Evolutionary conservation across 2,329 filamentous ascomycete genomes (phyloP).

Genomic region (Pseudomassariella vexata): DNA sequence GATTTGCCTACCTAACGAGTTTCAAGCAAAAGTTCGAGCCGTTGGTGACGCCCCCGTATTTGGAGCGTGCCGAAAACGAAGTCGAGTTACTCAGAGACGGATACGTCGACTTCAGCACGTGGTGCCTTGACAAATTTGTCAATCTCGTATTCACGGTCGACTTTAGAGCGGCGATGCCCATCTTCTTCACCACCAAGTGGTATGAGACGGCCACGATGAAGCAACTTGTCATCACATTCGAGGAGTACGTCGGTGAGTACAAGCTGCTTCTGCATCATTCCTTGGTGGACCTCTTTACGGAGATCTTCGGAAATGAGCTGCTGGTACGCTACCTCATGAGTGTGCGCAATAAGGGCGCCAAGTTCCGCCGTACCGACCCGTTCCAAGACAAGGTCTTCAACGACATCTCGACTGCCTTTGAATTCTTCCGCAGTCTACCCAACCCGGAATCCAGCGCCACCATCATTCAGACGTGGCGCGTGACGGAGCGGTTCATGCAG

Average conservation of each 20-base stretch:
- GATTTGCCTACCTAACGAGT: constrained; percentile 75
- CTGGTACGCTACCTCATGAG: constrained; percentile 77
- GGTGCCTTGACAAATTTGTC: constrained; percentile 85
- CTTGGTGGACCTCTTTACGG: constrained; percentile 83
- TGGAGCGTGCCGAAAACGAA: constrained; percentile 68
- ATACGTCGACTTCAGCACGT: constrained; percentile 91
- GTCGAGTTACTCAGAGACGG: constrained; percentile 74
- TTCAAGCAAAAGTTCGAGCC: constrained; percentile 81
- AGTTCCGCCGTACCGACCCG: constrained; percentile 80
- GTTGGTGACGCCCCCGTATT: constrained; percentile 73
- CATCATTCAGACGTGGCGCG: constrained; percentile 92
- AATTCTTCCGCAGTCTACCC: constrained; percentile 72
- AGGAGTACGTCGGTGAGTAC: constrained; percentile 92
- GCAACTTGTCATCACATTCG: constrained; percentile 89
- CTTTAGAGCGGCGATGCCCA: constrained; percentile 74
- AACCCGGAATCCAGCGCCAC: constrained; percentile 56
- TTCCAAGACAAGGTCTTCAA: constrained; percentile 92
- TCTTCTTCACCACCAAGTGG: constrained; percentile 90
- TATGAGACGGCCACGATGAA: constrained; percentile 83
- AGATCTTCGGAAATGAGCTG: constrained; percentile 88
- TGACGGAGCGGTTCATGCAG: constrained; percentile 76
- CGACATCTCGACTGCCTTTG: constrained; percentile 85
- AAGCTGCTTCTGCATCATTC: constrained; percentile 77
- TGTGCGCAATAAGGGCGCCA: constrained; percentile 84
- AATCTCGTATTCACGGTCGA: constrained; percentile 85